phyloP scores from a whole-genome alignment of 257 asterid species.

The Solanum dulcamara region DNA sequence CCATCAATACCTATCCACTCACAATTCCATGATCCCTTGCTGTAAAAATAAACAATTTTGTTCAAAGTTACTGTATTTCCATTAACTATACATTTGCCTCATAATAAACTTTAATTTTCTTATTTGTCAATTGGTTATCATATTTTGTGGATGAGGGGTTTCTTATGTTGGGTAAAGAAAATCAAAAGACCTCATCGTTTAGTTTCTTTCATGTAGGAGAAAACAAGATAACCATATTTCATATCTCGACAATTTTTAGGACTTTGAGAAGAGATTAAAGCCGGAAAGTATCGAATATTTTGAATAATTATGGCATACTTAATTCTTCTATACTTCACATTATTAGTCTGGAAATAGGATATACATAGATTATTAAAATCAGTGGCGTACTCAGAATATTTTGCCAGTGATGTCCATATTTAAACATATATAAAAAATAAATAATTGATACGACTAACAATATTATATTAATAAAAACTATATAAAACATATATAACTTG shows the following conservation, averaged over 20 bases:
- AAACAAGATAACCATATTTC: background rate
- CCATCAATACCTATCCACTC: constrained; percentile 27
- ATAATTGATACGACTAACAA: too few relatives aligned
- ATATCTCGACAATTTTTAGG: background rate
- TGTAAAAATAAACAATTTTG: background rate
- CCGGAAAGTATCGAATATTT: background rate
- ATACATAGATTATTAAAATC: too few relatives aligned
- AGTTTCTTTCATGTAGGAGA: background rate
- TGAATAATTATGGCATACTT: background rate
- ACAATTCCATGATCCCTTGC: background rate
- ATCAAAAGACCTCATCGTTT: background rate
- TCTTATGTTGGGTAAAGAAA: background rate
- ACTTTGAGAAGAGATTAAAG: background rate
- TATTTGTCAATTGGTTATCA: background rate
- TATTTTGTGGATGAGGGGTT: too few relatives aligned
- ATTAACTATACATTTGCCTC: background rate
- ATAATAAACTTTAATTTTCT: background rate
- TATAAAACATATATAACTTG: too few relatives aligned
- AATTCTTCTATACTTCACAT: background rate
- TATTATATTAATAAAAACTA: too few relatives aligned
- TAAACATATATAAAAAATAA: too few relatives aligned
- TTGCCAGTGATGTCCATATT: too few relatives aligned
- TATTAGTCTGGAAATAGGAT: background rate
- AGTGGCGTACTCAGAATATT: too few relatives aligned
- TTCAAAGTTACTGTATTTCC: background rate